Conservation (phyloP, 306 rosid genomes). For the Prunus salicina region DNA sequence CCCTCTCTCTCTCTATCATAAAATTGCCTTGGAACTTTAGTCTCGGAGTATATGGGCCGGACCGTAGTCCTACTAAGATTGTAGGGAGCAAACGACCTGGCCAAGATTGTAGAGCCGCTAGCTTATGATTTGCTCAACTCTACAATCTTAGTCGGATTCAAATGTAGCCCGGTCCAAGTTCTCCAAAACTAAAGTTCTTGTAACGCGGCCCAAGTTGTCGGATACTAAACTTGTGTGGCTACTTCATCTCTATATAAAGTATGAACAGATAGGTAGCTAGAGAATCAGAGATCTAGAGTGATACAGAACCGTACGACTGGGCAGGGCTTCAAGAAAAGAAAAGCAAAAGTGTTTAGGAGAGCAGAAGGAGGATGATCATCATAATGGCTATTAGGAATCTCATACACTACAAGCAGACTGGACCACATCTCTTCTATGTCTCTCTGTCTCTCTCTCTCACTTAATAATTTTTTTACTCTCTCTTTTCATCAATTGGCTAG, state of each 20-base stretch:
- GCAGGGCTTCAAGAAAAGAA: constrained; percentile 31
- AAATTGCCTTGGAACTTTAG: no score
- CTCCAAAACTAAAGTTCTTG: no score
- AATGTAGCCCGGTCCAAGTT: no score
- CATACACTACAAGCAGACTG: constrained; percentile 26
- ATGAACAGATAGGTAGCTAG: neutral
- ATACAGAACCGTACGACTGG: neutral
- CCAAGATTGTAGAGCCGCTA: no score
- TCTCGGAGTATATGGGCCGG: no score
- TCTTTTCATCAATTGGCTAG: constrained; percentile 39
- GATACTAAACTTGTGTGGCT: no score
- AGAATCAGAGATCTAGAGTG: neutral
- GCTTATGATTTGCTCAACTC: no score
- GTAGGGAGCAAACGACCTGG: no score
- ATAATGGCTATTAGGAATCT: constrained; percentile 45
- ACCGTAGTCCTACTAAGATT: no score
- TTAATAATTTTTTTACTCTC: neutral
- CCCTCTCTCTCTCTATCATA: neutral
- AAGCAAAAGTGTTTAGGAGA: constrained; percentile 48
- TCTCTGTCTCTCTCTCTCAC: neutral
- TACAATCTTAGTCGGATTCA: no score
- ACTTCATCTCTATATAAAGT: neutral
- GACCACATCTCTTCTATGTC: constrained; percentile 46
- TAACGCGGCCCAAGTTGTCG: no score
- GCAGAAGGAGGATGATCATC: constrained; percentile 36